phyloP scores from a whole-genome alignment of 1,284 basidiomycete genomes.

The Albatrellus sp. region DNA sequence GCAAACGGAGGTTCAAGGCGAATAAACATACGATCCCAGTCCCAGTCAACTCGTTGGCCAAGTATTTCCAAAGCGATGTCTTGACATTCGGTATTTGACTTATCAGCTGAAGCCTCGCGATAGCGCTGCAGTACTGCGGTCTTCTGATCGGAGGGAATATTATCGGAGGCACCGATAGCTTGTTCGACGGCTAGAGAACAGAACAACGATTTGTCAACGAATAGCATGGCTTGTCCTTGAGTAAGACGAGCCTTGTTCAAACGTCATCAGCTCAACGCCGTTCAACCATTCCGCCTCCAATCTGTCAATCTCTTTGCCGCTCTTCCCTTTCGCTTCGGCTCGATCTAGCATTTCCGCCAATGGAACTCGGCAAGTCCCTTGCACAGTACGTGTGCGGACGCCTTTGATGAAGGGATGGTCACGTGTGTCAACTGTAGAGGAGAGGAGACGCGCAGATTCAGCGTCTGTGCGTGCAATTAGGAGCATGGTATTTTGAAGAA shows the following conservation, averaged over 20 bases:
- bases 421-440: slow-evolving; percentile 69
- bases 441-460: slow-evolving; percentile 80
- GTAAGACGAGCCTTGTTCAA: slow-evolving; percentile 56
- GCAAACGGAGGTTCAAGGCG: background rate
- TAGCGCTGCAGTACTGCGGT: slow-evolving; percentile 47
- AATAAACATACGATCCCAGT: slow-evolving; percentile 66
- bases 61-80: slow-evolving; percentile 63
- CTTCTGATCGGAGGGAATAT: slow-evolving; percentile 36
- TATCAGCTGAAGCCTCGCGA: slow-evolving; percentile 44
- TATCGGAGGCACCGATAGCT: slow-evolving; percentile 32
- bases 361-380: slow-evolving; percentile 24
- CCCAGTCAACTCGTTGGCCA: slow-evolving; percentile 67
- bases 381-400: slow-evolving; percentile 32
- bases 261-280: slow-evolving; percentile 67
- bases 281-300: slow-evolving; percentile 74
- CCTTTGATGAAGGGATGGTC: slow-evolving; percentile 74
- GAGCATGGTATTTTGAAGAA: slow-evolving; percentile 80
- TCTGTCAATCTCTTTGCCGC: slow-evolving; percentile 59
- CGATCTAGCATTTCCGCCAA: slow-evolving; percentile 67
- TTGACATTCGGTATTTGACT: slow-evolving; percentile 68
- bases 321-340: slow-evolving; percentile 60
- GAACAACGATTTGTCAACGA: background rate
- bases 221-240: background rate
- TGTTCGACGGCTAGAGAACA: slow-evolving; percentile 41
- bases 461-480: slow-evolving; percentile 88